Percentiles rank a stretch among this genome's conserved stretches.
Evolutionary conservation across 805 yeast genomes (phyloP).

Genomic region (Wickerhamomyces bovis): DNA sequence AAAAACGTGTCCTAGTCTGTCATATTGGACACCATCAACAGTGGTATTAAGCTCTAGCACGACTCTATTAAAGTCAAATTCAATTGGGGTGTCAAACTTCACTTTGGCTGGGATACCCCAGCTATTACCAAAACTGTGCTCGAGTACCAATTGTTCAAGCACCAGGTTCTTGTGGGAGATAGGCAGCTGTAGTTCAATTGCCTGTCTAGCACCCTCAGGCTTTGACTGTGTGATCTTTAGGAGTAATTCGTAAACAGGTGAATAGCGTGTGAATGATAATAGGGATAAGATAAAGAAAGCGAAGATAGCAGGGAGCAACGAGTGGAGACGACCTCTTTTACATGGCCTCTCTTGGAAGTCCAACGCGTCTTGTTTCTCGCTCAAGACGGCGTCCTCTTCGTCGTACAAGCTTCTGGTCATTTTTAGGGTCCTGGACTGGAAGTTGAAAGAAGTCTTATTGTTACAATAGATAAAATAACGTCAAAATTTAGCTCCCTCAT

Average conservation of each 20-base stretch:
- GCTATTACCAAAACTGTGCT: slow-evolving; percentile 47
- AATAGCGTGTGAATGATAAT: neutral
- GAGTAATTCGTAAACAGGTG: neutral
- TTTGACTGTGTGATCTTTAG: neutral
- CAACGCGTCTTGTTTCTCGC: neutral
- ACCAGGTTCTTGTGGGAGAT: slow-evolving; percentile 25
- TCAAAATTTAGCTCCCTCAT: no score
- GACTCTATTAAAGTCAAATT: slow-evolving; percentile 42
- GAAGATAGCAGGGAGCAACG: neutral
- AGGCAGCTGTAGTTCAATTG: slow-evolving; percentile 22
- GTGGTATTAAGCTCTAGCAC: slow-evolving; percentile 46
- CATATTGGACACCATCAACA: slow-evolving; percentile 57
- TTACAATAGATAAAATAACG: no score
- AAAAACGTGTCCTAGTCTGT: slow-evolving; percentile 58
- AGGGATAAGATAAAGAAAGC: neutral
- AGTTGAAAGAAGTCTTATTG: no score
- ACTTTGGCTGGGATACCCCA: slow-evolving; percentile 52
- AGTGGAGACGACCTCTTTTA: neutral
- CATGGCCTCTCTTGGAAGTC: neutral
- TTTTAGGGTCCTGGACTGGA: no score
- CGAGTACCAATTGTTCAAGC: slow-evolving; percentile 33
- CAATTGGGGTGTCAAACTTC: slow-evolving; percentile 40
- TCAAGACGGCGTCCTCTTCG: neutral
- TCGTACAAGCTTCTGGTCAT: neutral
- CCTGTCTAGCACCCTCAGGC: slow-evolving; percentile 7